Evolutionary conservation across 1,139 yeast species (phyloP), one percentile per base, ranked within the genome.

Genomic region (Pichiaceae sp.): DNA sequence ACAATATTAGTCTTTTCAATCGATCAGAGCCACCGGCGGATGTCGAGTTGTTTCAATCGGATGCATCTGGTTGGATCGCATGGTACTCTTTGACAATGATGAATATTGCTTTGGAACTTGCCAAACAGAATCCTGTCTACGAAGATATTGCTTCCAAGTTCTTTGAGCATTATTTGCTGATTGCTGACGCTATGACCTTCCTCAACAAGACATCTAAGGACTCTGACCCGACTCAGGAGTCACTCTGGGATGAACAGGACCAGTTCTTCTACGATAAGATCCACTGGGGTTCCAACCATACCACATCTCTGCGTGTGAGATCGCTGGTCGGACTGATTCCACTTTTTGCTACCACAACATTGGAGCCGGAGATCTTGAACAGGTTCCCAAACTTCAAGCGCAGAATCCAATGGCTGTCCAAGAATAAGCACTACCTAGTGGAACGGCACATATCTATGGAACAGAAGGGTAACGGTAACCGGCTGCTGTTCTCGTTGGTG

Each of bases 11-110:
- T 48, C 70, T 89, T 43, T 89, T 89, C 65, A 89, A 89, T 59
- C 75, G 97, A 57, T 84, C 95, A 2, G 97, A 89, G 62, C 95
- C 95, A 1, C 97, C 97, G 25, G 85, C 95, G 1, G 96, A 96
- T 29, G 96, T 96, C 36, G 75, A 71, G 33, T 68, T 89, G 48
- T 95, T 87, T 58, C 97, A 89, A 61, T 96, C 97, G 1, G 97
- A 89, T 59, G 85, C 95, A 21, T 89, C 97, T 6, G 96, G 96
- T 31, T 89, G 97, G 97, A 85, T 89, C 95, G 97, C 96, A 0
- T 89, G 91, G 64, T 89, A 80, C 62, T 77, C 85, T 29, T 66
- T 89, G 49, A 94, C 85, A 57, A 87, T 89, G 96, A 71, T 89
- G 59, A 89, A 87, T 57, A 89, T 89, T 56, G 93, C 97, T 0